Percentiles rank a stretch among this genome's conserved stretches.
Evolutionary conservation across 2,329 filamentous ascomycete species (phyloP).

Genomic region (Exophiala spinifera): DNA sequence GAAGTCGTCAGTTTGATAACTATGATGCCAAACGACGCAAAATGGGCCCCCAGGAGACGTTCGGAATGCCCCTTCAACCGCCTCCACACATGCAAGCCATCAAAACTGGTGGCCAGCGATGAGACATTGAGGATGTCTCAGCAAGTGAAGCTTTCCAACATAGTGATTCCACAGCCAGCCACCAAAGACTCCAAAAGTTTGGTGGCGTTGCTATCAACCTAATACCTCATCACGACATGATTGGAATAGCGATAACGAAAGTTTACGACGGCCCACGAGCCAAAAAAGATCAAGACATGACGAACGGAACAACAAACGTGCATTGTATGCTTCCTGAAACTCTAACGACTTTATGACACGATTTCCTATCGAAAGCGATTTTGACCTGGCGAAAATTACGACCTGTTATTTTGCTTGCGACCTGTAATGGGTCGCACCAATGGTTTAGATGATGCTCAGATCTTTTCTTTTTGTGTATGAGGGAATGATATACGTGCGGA

Average conservation of each 20-base stretch:
- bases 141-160: not conserved
- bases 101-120: conserved; percentile 39
- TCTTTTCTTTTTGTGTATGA: conserved; percentile 22
- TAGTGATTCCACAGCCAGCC: conserved; percentile 5
- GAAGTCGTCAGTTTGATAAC: conserved; percentile 56
- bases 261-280: conserved; percentile 24
- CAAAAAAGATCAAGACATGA: conserved; percentile 27
- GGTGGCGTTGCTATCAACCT: not conserved
- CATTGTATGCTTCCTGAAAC: conserved; percentile 22
- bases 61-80: conserved; percentile 46
- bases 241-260: conserved; percentile 28
- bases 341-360: conserved; percentile 29
- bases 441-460: conserved; percentile 23
- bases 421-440: conserved; percentile 9
- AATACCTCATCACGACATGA: conserved; percentile 22
- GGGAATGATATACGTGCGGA: conserved; percentile 27
- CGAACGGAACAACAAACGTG: conserved; percentile 27
- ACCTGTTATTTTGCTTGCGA: conserved; percentile 13
- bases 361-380: conserved; percentile 26
- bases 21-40: conserved; percentile 73
- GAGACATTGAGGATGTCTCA: not conserved
- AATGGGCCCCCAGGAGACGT: conserved; percentile 58
- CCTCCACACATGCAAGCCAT: conserved; percentile 42
- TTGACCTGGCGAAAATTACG: conserved; percentile 19
- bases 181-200: too few species aligned